Conservation (phyloP, 805 yeast genomes). For the Pichia scutulata region DNA sequence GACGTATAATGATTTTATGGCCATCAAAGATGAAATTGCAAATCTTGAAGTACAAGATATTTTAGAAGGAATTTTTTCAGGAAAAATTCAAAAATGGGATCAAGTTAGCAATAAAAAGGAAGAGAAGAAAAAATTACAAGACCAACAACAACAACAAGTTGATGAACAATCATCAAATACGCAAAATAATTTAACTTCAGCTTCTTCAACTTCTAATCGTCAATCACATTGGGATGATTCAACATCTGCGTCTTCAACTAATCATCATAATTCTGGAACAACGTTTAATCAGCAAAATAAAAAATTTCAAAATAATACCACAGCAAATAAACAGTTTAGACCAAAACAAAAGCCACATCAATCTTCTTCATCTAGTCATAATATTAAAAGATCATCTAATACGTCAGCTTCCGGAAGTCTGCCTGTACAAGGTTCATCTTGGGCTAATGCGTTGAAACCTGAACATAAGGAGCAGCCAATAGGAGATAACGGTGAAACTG, state of each 20-base stretch:
- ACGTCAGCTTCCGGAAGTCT: slow-evolving; percentile 8
- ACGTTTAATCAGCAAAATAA: slow-evolving; percentile 5
- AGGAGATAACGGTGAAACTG: slow-evolving; percentile 1
- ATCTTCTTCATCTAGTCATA: background rate
- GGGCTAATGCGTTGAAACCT: slow-evolving; percentile 27
- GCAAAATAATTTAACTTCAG: slow-evolving; percentile 3
- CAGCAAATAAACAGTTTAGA: slow-evolving; percentile 5
- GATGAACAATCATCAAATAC: background rate
- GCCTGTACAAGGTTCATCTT: slow-evolving; percentile 23
- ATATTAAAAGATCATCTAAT: slow-evolving; percentile 5
- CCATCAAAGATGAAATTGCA: slow-evolving; percentile 63
- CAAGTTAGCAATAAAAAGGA: slow-evolving; percentile 60
- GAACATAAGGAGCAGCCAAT: slow-evolving; percentile 12
- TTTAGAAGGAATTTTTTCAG: slow-evolving; percentile 81
- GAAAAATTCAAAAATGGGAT: slow-evolving; percentile 90
- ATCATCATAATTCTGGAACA: background rate
- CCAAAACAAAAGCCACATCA: slow-evolving; percentile 6
- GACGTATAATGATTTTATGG: slow-evolving; percentile 75
- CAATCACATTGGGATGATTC: slow-evolving; percentile 9
- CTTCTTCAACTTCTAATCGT: slow-evolving; percentile 3
- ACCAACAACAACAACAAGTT: slow-evolving; percentile 6
- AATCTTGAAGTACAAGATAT: slow-evolving; percentile 66
- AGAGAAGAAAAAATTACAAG: slow-evolving; percentile 17
- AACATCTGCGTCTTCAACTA: background rate
- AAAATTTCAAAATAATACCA: slow-evolving; percentile 1